These are phyloP conservation scores for Mycena indigotica DNA, from an alignment of 768 basidiomycete genomes.

Conservation along the genomic window DNA sequence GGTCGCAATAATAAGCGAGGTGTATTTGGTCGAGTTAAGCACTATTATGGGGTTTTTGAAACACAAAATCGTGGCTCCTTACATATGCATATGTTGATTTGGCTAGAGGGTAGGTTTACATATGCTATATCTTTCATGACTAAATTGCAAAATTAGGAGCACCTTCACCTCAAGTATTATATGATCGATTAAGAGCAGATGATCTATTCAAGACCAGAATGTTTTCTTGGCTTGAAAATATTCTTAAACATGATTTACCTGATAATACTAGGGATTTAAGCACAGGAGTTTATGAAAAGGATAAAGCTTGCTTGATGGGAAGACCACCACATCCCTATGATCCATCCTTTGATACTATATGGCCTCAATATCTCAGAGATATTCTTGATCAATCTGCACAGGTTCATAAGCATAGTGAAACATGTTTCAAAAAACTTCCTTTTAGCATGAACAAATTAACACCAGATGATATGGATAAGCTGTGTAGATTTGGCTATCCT, in stretches of 20 bases:
- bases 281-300: background rate
- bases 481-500: constrained; percentile 17
- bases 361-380: constrained; percentile 6
- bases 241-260: constrained; percentile 9
- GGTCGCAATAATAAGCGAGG: constrained; percentile 22
- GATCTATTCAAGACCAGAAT: background rate
- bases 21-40: constrained; percentile 28
- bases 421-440: constrained; percentile 13
- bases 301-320: background rate
- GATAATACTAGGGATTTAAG: background rate
- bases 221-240: constrained; percentile 7
- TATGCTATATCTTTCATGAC: background rate
- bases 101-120: constrained; percentile 2
- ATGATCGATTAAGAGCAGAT: constrained; percentile 12
- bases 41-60: constrained; percentile 33
- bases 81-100: constrained; percentile 22
- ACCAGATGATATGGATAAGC: constrained; percentile 8
- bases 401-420: constrained; percentile 3
- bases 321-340: constrained; percentile 10
- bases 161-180: constrained; percentile 11
- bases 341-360: background rate
- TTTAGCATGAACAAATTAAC: background rate
- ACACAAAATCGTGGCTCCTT: constrained; percentile 33
- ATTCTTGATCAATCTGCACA: background rate
- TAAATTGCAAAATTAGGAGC: constrained; percentile 3